Base-by-base conservation (phyloP, 1,284 basidiomycete genomes). In the Puccinia horiana region DNA sequence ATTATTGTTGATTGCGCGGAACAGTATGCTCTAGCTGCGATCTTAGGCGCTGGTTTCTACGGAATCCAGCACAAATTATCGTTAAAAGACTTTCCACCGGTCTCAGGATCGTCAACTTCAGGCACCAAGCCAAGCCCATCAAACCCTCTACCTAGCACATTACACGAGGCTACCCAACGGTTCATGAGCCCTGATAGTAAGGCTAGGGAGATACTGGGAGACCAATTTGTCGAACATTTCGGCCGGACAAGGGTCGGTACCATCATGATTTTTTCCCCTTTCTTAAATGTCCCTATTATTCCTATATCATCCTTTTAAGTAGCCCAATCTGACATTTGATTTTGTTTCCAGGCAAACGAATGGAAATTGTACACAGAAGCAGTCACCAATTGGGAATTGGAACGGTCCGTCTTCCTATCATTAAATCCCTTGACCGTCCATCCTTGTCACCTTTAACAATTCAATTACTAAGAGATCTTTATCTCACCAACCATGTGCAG, bases 371-470 rank as follows among this genome's bases (percentile, higher is more conserved):
- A 76, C 44, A 76, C 58, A 2, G 73, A 76, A 37, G 72, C 80
- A 29, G 80, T 82, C 35, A 82, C 80, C 35, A 82, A 82, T 58
- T 82, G 80, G 80, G 80, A 82, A 40, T 20, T 76, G 16, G 80
- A 82, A 76, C 70, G 80, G 80, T 76, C 23, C 20, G 72, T 76
- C 32, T 29, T 44, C 56, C 49, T 23, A 40, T 2, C 32, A 35
- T 32, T 29, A 32, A 20, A 14, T 9, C 4, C 49, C 5, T 54
- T 54, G 52, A 20, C 23, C 52, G 8, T 54, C n/a, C 49, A 52
- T 47, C 44, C n/a, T 47, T 8, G 16, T 47, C 44, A 8, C 8
- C 44, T 47, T 16, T 16, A 52, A 23, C 18, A 54, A 54, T 8
- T 54, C 52, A 54, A 14, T 47, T 18, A n/a, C 16, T 20, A 23